Evolutionary conservation across 1,284 basidiomycete species (phyloP).

Genomic region (Trichosporon sp.): DNA sequence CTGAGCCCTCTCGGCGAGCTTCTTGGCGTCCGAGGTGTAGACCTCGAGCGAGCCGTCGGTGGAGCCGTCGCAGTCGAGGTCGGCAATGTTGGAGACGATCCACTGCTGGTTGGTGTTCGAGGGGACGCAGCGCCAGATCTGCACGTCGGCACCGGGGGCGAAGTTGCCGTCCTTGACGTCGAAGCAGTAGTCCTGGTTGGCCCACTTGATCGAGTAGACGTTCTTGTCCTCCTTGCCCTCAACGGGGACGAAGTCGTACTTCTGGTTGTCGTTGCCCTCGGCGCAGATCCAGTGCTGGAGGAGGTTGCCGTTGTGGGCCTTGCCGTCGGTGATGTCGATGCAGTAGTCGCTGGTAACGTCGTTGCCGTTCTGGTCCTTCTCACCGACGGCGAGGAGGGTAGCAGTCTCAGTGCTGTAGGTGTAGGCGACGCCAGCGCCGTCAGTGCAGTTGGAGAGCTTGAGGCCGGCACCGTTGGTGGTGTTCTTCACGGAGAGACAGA

Average conservation of each 20-base stretch:
- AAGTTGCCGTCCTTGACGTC: conserved; percentile 45
- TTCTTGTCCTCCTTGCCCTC: conserved; percentile 17
- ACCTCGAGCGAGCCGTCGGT: conserved; percentile 8
- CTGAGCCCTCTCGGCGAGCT: conserved; percentile 1
- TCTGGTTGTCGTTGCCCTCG: conserved; percentile 45
- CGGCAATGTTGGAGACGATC: conserved; percentile 39
- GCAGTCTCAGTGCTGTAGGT: conserved; percentile 43
- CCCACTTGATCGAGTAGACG: conserved; percentile 40
- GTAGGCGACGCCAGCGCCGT: conserved; percentile 28
- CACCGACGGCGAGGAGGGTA: not conserved
- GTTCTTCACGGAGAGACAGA: conserved; percentile 43
- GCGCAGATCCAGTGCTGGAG: conserved; percentile 49
- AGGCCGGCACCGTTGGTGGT: conserved; percentile 40
- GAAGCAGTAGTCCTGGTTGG: conserved; percentile 39
- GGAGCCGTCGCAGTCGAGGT: conserved; percentile 1
- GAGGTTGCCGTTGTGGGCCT: conserved; percentile 42
- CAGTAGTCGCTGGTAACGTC: conserved; percentile 35
- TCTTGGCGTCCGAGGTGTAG: not conserved
- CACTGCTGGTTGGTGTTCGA: conserved; percentile 51
- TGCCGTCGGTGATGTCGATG: conserved; percentile 46
- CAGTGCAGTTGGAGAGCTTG: conserved; percentile 42
- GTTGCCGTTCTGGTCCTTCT: too few relatives aligned
- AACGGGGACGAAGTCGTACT: conserved; percentile 33
- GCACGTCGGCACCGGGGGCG: conserved; percentile 41
- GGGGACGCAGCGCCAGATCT: conserved; percentile 47